A percentile compares a stretch with the other conserved stretches of the same genome.
Evolutionary conservation across 140 eudicot genomes (phyloP).

Genomic region (Cichorium intybus): DNA sequence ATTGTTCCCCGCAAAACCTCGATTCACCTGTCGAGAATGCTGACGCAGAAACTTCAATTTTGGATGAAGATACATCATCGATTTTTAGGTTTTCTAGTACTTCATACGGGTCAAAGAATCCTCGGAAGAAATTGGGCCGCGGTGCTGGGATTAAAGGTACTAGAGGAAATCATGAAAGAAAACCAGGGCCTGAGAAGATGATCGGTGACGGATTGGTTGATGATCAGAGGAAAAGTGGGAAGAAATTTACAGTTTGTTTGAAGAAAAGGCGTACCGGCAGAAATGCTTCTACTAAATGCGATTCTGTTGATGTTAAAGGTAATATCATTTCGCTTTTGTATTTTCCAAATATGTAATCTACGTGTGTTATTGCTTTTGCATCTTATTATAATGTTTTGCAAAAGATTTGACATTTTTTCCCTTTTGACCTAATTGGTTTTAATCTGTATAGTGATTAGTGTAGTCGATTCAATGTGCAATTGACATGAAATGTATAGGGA

Average conservation of each 20-base stretch:
- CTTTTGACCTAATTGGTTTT: not conserved
- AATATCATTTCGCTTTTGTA: not conserved
- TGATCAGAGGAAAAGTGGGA: slow-evolving; percentile 44
- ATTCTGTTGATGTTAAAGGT: slow-evolving; percentile 68
- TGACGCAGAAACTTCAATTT: slow-evolving; percentile 16
- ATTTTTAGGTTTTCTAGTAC: slow-evolving; percentile 76
- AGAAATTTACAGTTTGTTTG: slow-evolving; percentile 51
- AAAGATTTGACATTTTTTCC: not conserved
- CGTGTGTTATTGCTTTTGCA: slow-evolving; percentile 9
- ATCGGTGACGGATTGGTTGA: slow-evolving; percentile 24
- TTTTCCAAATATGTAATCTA: not conserved
- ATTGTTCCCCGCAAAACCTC: slow-evolving; percentile 4
- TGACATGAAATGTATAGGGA: not conserved
- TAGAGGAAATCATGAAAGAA: slow-evolving; percentile 32
- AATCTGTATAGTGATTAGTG: not conserved
- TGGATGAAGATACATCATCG: slow-evolving; percentile 19
- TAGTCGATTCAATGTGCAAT: not conserved
- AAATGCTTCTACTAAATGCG: slow-evolving; percentile 44
- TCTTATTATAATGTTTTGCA: not conserved
- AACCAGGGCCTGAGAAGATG: slow-evolving; percentile 22
- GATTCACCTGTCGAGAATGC: slow-evolving; percentile 1
- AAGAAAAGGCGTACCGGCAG: slow-evolving; percentile 67
- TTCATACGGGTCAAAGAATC: slow-evolving; percentile 19
- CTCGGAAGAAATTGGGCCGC: slow-evolving; percentile 32
- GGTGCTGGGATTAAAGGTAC: slow-evolving; percentile 28